phyloP scores from a whole-genome alignment of 441 rosid species.

The Gossypium aridum region DNA sequence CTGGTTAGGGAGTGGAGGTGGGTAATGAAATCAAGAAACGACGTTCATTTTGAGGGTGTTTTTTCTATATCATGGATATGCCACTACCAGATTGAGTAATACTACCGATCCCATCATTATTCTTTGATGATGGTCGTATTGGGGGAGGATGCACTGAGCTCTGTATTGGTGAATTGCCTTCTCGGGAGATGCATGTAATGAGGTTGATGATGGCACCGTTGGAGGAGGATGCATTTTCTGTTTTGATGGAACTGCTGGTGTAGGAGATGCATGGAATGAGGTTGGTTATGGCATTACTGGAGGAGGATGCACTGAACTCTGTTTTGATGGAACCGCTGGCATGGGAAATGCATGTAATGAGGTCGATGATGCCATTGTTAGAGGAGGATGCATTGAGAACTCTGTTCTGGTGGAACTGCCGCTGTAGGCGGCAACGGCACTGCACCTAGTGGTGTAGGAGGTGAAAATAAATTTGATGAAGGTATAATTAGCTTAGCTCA shows the following conservation, averaged over 20 bases:
- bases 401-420: neutral
- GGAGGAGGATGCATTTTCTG: neutral
- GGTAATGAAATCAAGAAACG: neutral
- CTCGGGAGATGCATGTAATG: neutral
- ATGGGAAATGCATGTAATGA: too few relatives aligned
- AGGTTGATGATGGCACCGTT: neutral
- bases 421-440: neutral
- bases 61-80: neutral
- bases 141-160: neutral
- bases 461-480: too few relatives aligned
- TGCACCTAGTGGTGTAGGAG: neutral
- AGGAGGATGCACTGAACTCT: neutral
- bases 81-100: neutral
- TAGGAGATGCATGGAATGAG: too few relatives aligned
- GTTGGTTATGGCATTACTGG: neutral
- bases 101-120: neutral
- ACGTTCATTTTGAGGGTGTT: neutral
- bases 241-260: too few relatives aligned
- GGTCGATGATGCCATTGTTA: too few relatives aligned
- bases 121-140: neutral
- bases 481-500: too few relatives aligned
- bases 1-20: neutral
- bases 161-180: neutral
- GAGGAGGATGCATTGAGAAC: neutral
- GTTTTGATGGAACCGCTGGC: too few relatives aligned